Conservation (phyloP, 257 asterid species). For the Capsicum chinense region DNA sequence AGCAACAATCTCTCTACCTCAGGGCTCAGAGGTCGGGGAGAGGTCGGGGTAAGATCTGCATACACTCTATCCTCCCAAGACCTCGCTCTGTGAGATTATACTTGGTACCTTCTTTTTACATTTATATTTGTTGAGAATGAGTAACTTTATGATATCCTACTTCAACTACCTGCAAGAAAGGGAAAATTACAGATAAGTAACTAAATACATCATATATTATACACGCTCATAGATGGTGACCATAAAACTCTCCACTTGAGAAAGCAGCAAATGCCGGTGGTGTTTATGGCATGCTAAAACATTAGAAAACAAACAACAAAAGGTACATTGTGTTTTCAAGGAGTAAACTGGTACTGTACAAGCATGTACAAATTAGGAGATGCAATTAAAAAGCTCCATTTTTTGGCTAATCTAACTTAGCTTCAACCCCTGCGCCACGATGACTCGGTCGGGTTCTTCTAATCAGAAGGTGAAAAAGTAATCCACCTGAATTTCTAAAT, state of each 20-base stretch:
- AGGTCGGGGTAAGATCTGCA: too few relatives aligned
- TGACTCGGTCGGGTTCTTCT: slow-evolving; percentile 24
- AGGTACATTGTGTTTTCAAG: neutral
- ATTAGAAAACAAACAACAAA: neutral
- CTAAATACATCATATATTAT: neutral
- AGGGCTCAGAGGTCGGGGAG: too few relatives aligned
- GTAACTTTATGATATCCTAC: neutral
- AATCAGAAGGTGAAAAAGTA: slow-evolving; percentile 14
- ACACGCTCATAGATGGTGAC: neutral
- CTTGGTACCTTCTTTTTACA: too few relatives aligned
- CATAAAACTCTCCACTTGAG: slow-evolving; percentile 11
- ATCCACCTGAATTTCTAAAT: slow-evolving; percentile 32
- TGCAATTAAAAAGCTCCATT: slow-evolving; percentile 24
- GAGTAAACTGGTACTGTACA: slow-evolving; percentile 43
- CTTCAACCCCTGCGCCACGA: slow-evolving; percentile 31
- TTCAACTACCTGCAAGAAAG: neutral
- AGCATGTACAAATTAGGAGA: slow-evolving; percentile 32
- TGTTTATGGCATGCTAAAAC: neutral
- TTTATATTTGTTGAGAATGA: too few relatives aligned
- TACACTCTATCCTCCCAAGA: too few relatives aligned
- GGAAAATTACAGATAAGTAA: neutral
- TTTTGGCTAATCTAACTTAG: slow-evolving; percentile 3
- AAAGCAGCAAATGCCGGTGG: neutral
- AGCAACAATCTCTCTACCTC: too few relatives aligned
- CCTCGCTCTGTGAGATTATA: too few relatives aligned